Percentiles rank a stretch among this genome's conserved stretches.
Conservation (phyloP, 192 early-diverging fungal genomes). For the Coemansia sp. region DNA sequence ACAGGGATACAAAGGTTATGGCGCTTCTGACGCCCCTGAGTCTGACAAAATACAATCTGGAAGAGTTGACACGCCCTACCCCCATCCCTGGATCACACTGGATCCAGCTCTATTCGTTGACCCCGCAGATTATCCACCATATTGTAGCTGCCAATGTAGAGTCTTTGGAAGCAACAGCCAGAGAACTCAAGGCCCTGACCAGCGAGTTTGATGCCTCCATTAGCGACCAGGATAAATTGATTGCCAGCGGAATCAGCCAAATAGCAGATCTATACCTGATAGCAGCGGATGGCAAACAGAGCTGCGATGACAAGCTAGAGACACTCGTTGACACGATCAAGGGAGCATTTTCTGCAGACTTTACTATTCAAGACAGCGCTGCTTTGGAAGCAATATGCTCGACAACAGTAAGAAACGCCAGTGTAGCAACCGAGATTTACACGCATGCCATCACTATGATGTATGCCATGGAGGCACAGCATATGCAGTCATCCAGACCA, state of each 20-base stretch:
- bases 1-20: conserved; percentile 70
- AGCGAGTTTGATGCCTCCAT: conserved; percentile 7
- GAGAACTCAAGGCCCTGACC: conserved; percentile 6
- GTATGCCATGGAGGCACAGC: conserved; percentile 20
- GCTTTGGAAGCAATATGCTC: conserved; percentile 6
- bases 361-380: neutral
- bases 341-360: conserved; percentile 6
- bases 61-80: conserved; percentile 29
- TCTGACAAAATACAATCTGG: conserved; percentile 32
- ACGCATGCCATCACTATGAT: conserved; percentile 19
- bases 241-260: conserved; percentile 23
- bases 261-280: conserved; percentile 15
- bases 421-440: conserved; percentile 31
- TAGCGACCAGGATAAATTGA: conserved; percentile 12
- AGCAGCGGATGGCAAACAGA: conserved; percentile 4
- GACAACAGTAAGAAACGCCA: conserved; percentile 9
- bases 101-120: conserved; percentile 25
- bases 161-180: conserved; percentile 5
- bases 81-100: conserved; percentile 25
- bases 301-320: conserved; percentile 18
- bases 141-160: conserved; percentile 23
- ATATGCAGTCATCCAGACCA: conserved; percentile 13
- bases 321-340: conserved; percentile 11
- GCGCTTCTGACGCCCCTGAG: conserved; percentile 24
- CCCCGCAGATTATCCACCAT: conserved; percentile 44